Evolutionary conservation across 2,329 filamentous ascomycete genomes (phyloP), one percentile per base, ranked within the genome.

Genomic region (Elsinoe ampelina): DNA sequence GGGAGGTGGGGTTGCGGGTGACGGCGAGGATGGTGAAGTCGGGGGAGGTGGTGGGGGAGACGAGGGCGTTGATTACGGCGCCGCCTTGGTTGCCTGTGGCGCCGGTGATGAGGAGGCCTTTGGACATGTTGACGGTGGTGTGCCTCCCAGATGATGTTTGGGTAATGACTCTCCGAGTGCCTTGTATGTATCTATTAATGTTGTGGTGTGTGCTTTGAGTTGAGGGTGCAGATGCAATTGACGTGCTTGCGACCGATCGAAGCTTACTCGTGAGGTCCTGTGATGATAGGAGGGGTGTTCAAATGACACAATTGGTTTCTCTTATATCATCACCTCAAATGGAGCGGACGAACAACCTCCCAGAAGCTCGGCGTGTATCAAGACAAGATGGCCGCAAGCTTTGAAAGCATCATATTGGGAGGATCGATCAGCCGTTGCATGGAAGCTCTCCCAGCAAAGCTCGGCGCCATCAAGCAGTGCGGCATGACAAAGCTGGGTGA

Each of bases 1-100:
- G 50, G 0, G 80, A 82, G n/a, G 68, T 65, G 0, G 75, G 63
- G 62, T 84, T 75, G 59, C 83, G 79, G 2, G 82, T 85, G 19
- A 85, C 72, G 5, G 82, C 83, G 13, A 83, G 73, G 54, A 85
- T 79, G 11, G 76, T 72, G 58, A 77, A 75, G 17, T 72, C 61
- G 61, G 61, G 67, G 50, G 65, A 63, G 17, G 63, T 59, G 15
- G 63, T 63, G 0, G 68, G 66, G 42, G 62, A 61, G 45, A 74
- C 67, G 20, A 77, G 69, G 39, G 74, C 70, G 39, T 68, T 61
- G 57, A 77, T 67, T 26, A 75, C 67, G 20, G 73, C 69, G 52
- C 73, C 72, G 57, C 75, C 74, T 65, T 77, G 74, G 57, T 76
- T 74, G 55, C 73, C 73, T 1, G 73, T 76, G 2, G 72, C 73